Evolutionary conservation across 768 basidiomycete species (phyloP), one percentile per base, ranked within the genome.

Genomic region (Tubosaeta sp.): DNA sequence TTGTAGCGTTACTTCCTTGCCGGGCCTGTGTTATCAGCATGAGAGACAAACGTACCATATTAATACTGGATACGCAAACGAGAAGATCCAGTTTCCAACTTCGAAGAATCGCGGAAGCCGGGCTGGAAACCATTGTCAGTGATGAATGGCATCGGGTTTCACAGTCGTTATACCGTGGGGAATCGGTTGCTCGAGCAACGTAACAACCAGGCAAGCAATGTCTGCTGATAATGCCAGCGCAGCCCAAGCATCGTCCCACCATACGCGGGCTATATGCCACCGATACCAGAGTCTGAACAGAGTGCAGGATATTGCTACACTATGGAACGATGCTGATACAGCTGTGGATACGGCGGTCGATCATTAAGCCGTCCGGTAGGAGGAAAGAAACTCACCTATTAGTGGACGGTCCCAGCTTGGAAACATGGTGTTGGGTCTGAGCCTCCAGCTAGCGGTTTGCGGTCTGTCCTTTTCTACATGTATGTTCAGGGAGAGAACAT

Each of bases 161-260:
- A 12, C 5, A 11, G 29, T 29, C 19, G 17, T 0, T 51, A 52
- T 46, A 64, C 62, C 6, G 6, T 25, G 1, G 1, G 51, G 39
- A 34, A 55, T 27, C 6, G 59, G 57, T 26, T 25, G 38, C 27
- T 61, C 54, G 26, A 62, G 35, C 9, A 41, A 14, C 0, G 47
- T 7, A 17, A 5, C 47, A 12, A 58, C 22, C 8, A 61, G 10
- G 55, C 48, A 62, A 2, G 42, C 34, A 2, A 56, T 22, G 32
- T 65, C 55, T 8, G 53, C 53, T 39, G 57, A 38, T 14, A 59
- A 41, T 5, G 64, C 65, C 3, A 61, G 11, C 12, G 8, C 26
- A 2, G 59, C 64, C 56, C 56, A 61, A 5, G 45, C 59, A 33
- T 66, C 66, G 22, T 66, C 64, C 59, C 65, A 67, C 64, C 63